These are phyloP conservation scores for Ganoderma multipileum DNA, from an alignment of 1,284 basidiomycete species.

Conservation along the genomic window DNA sequence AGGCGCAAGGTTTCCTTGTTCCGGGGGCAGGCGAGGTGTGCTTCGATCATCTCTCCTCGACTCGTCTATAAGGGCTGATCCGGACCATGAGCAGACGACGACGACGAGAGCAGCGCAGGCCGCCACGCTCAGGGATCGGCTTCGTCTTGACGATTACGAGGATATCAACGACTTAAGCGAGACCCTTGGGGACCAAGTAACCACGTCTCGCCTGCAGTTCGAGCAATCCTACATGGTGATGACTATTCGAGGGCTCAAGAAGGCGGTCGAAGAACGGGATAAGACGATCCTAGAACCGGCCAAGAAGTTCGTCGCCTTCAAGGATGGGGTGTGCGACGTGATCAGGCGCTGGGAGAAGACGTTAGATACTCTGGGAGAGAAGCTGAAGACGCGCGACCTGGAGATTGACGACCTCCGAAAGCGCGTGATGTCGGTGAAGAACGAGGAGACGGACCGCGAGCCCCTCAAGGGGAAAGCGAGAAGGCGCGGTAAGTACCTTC, in stretches of 20 bases:
- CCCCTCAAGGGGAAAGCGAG: not conserved
- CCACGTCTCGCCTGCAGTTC: not conserved
- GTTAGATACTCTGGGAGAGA: not conserved
- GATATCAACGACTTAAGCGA: not conserved
- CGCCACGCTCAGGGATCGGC: not conserved
- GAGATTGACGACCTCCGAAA: not conserved
- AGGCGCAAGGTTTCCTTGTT: no score
- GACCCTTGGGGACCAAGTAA: not conserved
- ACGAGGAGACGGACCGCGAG: not conserved
- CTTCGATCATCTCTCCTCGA: not conserved
- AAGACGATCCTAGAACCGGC: not conserved
- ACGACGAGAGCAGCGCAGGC: not conserved
- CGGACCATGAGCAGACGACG: not conserved
- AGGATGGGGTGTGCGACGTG: not conserved
- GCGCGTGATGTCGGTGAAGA: not conserved
- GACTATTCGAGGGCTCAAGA: not conserved
- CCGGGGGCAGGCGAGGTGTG: not conserved
- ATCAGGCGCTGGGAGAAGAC: not conserved
- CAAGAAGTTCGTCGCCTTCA: not conserved
- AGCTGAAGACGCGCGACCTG: not conserved
- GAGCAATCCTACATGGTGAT: not conserved
- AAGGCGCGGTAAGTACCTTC: not conserved
- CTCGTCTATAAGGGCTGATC: not conserved
- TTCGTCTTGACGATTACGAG: not conserved
- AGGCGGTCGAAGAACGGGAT: not conserved